phyloP scores from a whole-genome alignment of 768 basidiomycete species.

The Cystofilobasidium ferigula region DNA sequence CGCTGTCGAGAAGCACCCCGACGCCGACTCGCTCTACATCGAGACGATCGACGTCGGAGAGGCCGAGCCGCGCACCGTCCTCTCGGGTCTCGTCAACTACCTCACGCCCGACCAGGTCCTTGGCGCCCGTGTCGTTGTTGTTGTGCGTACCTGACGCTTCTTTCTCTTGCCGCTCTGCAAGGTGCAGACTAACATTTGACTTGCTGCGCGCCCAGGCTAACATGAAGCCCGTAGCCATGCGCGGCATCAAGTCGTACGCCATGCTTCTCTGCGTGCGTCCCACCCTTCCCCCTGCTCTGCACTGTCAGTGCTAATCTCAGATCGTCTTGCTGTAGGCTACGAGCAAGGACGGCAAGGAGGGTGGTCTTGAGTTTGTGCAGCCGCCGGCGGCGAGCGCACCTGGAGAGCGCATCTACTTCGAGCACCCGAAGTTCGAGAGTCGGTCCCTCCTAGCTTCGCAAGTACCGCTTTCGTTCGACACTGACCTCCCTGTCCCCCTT shows the following conservation, averaged over 20 bases:
- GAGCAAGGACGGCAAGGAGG: constrained; percentile 56
- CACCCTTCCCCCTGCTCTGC: not conserved
- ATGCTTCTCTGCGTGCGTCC: constrained; percentile 82
- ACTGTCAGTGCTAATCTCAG: no score
- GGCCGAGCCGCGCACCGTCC: constrained; percentile 87
- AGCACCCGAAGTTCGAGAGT: constrained; percentile 79
- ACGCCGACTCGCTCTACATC: constrained; percentile 93
- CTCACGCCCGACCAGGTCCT: constrained; percentile 90
- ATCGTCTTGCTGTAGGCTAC: constrained; percentile 61
- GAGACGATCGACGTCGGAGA: constrained; percentile 98
- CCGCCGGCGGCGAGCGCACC: constrained; percentile 77
- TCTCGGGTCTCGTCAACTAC: constrained; percentile 92
- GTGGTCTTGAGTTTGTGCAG: constrained; percentile 78
- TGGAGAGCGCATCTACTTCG: constrained; percentile 90
- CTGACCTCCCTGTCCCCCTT: not conserved
- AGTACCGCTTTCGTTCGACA: no score
- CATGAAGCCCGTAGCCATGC: constrained; percentile 49
- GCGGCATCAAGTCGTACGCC: constrained; percentile 93
- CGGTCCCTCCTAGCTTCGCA: constrained; percentile 30
- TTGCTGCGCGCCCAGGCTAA: constrained; percentile 6
- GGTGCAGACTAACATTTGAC: not conserved
- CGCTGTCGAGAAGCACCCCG: constrained; percentile 79
- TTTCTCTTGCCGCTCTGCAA: not conserved
- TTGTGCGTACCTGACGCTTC: constrained; percentile 45
- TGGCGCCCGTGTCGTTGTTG: constrained; percentile 67